These are phyloP conservation scores for Gentiana dahurica DNA, from an alignment of 257 asterid genomes.

Conservation along the genomic window DNA sequence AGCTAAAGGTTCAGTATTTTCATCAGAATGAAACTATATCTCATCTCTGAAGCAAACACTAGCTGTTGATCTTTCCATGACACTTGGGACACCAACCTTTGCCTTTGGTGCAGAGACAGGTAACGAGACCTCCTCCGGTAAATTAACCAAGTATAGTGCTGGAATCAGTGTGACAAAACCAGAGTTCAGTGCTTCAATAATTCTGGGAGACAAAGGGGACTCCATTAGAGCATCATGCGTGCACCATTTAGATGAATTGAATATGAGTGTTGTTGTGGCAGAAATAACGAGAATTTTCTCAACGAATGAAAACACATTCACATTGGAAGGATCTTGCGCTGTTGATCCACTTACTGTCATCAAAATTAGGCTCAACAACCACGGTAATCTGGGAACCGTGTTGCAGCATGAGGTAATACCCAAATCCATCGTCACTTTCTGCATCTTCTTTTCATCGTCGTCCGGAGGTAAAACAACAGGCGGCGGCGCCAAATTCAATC, in stretches of 20 bases:
- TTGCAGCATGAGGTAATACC: constrained; percentile 60
- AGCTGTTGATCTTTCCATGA: constrained; percentile 48
- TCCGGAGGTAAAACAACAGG: no score
- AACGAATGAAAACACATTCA: constrained; percentile 64
- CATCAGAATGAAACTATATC: constrained; percentile 74
- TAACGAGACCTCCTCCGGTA: constrained; percentile 56
- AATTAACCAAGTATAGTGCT: constrained; percentile 67
- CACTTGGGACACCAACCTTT: constrained; percentile 81
- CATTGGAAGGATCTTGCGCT: constrained; percentile 66
- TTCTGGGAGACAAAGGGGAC: constrained; percentile 81
- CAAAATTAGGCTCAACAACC: constrained; percentile 69
- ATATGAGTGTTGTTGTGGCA: constrained; percentile 51
- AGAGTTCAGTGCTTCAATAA: constrained; percentile 60
- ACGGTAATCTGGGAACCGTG: constrained; percentile 54
- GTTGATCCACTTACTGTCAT: constrained; percentile 46
- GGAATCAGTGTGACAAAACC: constrained; percentile 69
- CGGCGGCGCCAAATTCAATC: no score
- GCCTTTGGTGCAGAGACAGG: constrained; percentile 83
- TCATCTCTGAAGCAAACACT: constrained; percentile 58
- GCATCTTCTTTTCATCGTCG: no score
- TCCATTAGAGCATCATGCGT: constrained; percentile 54
- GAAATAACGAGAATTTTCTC: constrained; percentile 64
- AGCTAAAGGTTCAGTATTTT: constrained; percentile 74
- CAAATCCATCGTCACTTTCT: constrained; percentile 53
- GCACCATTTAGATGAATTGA: constrained; percentile 39